phyloP scores from a whole-genome alignment of 352 stramenopile species.

The Albugo candida region DNA sequence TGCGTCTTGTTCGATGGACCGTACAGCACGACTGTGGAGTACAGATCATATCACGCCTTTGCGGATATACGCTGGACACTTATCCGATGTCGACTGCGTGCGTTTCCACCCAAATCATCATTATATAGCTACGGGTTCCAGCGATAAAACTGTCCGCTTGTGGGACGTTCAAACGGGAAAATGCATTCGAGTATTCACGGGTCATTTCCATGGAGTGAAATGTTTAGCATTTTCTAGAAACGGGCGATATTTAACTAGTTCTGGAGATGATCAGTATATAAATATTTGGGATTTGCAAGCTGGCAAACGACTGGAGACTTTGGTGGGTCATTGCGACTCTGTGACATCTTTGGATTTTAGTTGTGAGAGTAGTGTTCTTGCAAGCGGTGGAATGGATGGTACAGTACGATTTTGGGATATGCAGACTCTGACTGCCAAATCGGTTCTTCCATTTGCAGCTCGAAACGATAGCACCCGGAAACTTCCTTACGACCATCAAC shows the following conservation, averaged over 20 bases:
- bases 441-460: constrained; percentile 1
- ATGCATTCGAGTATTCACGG: constrained; percentile 84
- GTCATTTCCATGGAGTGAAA: constrained; percentile 77
- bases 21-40: constrained; percentile 84
- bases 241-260: constrained; percentile 74
- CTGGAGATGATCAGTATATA: constrained; percentile 76
- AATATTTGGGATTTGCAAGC: constrained; percentile 89
- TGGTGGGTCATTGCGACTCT: constrained; percentile 52
- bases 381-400: constrained; percentile 51
- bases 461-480: neutral
- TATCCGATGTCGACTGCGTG: constrained; percentile 82
- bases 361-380: constrained; percentile 53
- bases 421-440: constrained; percentile 44
- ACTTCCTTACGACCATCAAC: neutral
- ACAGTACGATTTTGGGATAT: constrained; percentile 76
- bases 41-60: constrained; percentile 83
- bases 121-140: constrained; percentile 85
- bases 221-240: constrained; percentile 80
- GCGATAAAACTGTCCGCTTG: constrained; percentile 86
- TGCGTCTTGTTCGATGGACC: constrained; percentile 85
- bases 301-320: constrained; percentile 66
- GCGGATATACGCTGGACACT: constrained; percentile 86
- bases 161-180: constrained; percentile 88
- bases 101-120: constrained; percentile 92
- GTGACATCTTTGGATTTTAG: constrained; percentile 66